These are phyloP conservation scores for Canna indica DNA, from an alignment of 176 grass and related monocot species.

Conservation along the genomic window DNA sequence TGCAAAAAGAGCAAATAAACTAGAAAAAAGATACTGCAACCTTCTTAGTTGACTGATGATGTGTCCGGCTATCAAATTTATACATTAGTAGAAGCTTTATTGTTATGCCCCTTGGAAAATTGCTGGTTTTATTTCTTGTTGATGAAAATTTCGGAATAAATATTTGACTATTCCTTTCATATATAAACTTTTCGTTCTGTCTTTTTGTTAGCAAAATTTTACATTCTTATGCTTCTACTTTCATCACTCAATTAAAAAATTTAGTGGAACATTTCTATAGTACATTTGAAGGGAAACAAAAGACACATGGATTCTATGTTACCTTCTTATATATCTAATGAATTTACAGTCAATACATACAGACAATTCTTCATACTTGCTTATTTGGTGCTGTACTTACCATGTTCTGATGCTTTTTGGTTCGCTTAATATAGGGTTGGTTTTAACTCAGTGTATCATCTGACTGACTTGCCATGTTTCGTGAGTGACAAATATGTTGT, in stretches of 20 bases:
- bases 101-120: neutral
- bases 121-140: neutral
- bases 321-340: neutral
- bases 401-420: neutral
- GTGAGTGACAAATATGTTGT: constrained; percentile 92
- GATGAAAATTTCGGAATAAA: neutral
- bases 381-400: neutral
- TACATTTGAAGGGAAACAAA: neutral
- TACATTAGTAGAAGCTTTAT: neutral
- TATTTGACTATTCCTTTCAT: neutral
- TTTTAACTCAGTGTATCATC: constrained; percentile 97
- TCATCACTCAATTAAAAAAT: neutral
- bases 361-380: neutral
- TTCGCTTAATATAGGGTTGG: constrained; percentile 54
- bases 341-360: neutral
- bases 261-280: neutral
- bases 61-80: neutral
- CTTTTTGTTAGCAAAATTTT: neutral
- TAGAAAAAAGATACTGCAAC: neutral
- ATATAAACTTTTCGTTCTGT: neutral
- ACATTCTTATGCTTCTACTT: neutral
- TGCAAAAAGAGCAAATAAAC: neutral
- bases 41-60: neutral
- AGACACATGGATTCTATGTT: neutral
- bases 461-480: constrained; percentile 89